Percentiles rank a stretch among this genome's conserved stretches.
Evolutionary conservation across 192 early-diverging fungal genomes (phyloP).

Genomic region (Spizellomyces punctatus): DNA sequence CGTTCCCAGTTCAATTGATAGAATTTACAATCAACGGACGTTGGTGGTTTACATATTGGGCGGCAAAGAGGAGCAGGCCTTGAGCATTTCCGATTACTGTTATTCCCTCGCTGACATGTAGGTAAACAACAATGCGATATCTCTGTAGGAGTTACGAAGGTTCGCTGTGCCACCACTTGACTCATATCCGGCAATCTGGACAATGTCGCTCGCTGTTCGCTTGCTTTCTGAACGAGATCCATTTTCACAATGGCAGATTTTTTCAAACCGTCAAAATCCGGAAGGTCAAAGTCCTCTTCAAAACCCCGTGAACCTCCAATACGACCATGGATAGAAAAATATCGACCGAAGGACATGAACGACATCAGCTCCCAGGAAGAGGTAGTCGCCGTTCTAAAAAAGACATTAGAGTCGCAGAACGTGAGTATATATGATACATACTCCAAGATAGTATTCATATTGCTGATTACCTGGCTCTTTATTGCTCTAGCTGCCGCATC

Average conservation of each 20-base stretch:
- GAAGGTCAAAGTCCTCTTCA: background rate
- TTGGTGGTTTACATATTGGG: no score
- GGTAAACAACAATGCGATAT: no score
- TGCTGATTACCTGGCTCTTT: background rate
- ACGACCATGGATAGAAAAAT: slow-evolving; percentile 90
- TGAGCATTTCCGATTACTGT: no score
- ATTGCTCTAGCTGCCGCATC: slow-evolving; percentile 79
- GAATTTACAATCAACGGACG: no score
- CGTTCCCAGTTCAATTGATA: no score
- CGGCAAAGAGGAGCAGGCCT: no score
- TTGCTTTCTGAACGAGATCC: no score
- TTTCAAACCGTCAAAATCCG: background rate
- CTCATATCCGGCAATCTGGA: no score
- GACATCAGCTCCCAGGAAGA: slow-evolving; percentile 92
- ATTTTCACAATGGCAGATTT: background rate
- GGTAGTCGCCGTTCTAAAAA: slow-evolving; percentile 79
- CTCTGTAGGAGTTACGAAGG: no score
- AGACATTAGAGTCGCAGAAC: slow-evolving; percentile 85
- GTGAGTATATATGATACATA: slow-evolving; percentile 45
- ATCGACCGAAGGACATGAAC: slow-evolving; percentile 86
- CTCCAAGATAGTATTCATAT: background rate
- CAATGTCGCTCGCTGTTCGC: no score
- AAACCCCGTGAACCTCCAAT: background rate
- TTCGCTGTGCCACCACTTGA: no score
- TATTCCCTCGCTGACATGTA: no score